phyloP scores from a whole-genome alignment of 2,329 filamentous ascomycete species.

The Tothia fuscella region DNA sequence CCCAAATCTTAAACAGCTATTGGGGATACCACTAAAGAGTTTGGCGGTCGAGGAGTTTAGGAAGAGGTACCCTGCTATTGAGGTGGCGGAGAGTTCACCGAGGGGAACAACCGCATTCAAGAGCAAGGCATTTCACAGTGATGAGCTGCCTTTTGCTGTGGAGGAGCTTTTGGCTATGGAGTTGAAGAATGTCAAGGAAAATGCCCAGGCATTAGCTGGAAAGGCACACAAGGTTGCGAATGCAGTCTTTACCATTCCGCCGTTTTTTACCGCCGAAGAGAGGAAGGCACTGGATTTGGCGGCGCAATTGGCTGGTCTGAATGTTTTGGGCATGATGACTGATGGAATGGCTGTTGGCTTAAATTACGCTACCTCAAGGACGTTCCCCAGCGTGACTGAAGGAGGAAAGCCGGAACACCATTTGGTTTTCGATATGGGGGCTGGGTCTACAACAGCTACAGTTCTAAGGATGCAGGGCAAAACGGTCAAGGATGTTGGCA shows the following conservation, averaged over 20 bases:
- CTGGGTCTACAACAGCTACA: constrained; percentile 84
- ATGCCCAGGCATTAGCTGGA: constrained; percentile 74
- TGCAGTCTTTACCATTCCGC: constrained; percentile 76
- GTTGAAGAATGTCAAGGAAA: constrained; percentile 78
- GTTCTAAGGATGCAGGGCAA: constrained; percentile 81
- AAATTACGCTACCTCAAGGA: constrained; percentile 86
- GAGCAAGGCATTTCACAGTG: constrained; percentile 62
- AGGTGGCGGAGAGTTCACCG: constrained; percentile 50
- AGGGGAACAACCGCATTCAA: constrained; percentile 62
- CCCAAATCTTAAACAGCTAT: constrained; percentile 78
- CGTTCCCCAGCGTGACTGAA: constrained; percentile 73
- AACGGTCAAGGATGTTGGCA: constrained; percentile 80
- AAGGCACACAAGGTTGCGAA: constrained; percentile 63
- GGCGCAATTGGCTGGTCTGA: constrained; percentile 76
- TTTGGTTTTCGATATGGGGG: constrained; percentile 95
- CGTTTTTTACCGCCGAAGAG: constrained; percentile 85
- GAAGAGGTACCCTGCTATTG: constrained; percentile 64
- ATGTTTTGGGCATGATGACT: constrained; percentile 71
- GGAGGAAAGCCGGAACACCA: constrained; percentile 83
- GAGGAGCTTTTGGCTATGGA: constrained; percentile 97
- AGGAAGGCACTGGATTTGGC: constrained; percentile 75
- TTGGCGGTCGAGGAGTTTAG: constrained; percentile 46
- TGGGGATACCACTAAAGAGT: constrained; percentile 51
- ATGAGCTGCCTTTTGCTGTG: constrained; percentile 53
- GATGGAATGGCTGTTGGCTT: constrained; percentile 87